phyloP scores from a whole-genome alignment of 768 basidiomycete species.

The Mycena leptocephala region DNA sequence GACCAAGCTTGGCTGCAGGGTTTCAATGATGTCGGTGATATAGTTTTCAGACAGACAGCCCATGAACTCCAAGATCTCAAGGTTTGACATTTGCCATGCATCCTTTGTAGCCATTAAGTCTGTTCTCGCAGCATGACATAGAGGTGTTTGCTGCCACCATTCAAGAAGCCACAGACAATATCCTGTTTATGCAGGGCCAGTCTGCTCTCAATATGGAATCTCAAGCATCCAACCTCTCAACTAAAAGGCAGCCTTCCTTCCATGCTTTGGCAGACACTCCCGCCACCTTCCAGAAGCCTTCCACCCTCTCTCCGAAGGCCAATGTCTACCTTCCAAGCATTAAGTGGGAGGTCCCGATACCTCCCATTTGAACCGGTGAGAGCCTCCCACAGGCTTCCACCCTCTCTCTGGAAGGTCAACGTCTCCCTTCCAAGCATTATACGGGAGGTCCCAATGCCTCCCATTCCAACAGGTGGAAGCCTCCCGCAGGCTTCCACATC shows the following conservation, averaged over 20 bases:
- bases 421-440: too few relatives aligned
- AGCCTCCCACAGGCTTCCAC: too few relatives aligned
- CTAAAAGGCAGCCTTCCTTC: slow-evolving; percentile 81
- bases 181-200: slow-evolving; percentile 79
- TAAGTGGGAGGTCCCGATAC: too few relatives aligned
- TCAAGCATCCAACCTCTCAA: slow-evolving; percentile 76
- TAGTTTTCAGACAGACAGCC: slow-evolving; percentile 84
- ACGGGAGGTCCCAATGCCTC: too few relatives aligned
- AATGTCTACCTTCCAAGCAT: too few relatives aligned
- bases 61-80: slow-evolving; percentile 85
- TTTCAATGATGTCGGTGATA: slow-evolving; percentile 92
- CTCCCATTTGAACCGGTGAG: too few relatives aligned
- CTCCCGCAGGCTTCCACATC: too few relatives aligned
- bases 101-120: not conserved
- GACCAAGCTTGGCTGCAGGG: slow-evolving; percentile 94
- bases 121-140: slow-evolving; percentile 72
- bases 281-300: too few relatives aligned
- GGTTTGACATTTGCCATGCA: slow-evolving; percentile 53
- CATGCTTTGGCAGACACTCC: too few relatives aligned
- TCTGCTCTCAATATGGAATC: slow-evolving; percentile 89
- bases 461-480: too few relatives aligned
- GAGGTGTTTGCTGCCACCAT: slow-evolving; percentile 71
- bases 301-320: too few relatives aligned
- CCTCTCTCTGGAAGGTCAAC: too few relatives aligned
- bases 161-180: slow-evolving; percentile 81